Base-by-base conservation (phyloP, 2,329 filamentous ascomycete species). In the Pseudogymnoascus sp. region DNA sequence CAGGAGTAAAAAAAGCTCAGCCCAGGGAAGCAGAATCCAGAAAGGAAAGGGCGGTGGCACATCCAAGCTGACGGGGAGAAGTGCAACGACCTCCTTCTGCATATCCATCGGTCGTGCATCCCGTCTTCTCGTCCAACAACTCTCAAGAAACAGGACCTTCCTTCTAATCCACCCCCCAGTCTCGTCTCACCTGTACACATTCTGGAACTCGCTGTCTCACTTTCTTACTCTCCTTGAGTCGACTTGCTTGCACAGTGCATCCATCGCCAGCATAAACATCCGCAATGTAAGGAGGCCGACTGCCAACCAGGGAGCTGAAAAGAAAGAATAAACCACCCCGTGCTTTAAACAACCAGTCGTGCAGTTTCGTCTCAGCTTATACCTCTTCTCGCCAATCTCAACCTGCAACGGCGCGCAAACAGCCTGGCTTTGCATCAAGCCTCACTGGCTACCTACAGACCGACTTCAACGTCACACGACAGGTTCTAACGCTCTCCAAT, bases 241-340 rank as follows among this genome's bases (percentile, higher is more conserved):
- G 26, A 57, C 47, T 5, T 57, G 47, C 47, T 19, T 57, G n/a
- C 47, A 57, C 47, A 31, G 26, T 57, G 47, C 47, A 10, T 33
- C 47, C 26, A 57, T 57, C 47, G 47, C 26, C 47, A 57, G n/a
- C 47, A 57, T 57, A 57, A 57, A 57, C 47, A 57, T 57, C n/a
- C 47, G 47, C 47, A 33, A 57, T 57, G 47, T 57, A 57, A 57
- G 47, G 47, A 57, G 47, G n/a, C 4, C 26, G 9, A 57, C 26
- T 57, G 47, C 26, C 9, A 33, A 26, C 47, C 26, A 57, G 47
- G 26, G 26, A 57, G 47, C 47, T 57, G 47, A 57, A 57, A 57
- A 33, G 47, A 57, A 57, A 57, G n/a, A 57, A 50, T n/a, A 31
- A 57, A 31, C 26, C 47, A 31, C 26, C 5, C 26, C 47, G 47